Conservation (phyloP, 2,329 filamentous ascomycete species). For the Cladosporium austrohemisphaericum region DNA sequence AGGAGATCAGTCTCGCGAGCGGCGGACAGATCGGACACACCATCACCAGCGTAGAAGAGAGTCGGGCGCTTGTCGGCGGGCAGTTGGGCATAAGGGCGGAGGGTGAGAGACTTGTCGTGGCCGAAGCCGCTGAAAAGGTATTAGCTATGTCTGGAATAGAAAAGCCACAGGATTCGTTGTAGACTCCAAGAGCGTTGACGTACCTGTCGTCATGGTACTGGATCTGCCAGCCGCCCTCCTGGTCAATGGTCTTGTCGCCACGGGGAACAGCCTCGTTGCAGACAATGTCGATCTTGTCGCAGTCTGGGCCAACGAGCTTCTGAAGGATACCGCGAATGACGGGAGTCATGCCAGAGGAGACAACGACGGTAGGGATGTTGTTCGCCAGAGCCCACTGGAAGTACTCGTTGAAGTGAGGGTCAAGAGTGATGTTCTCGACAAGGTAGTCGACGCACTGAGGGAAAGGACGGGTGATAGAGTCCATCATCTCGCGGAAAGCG, state of each 20-base stretch:
- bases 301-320: conserved; percentile 74
- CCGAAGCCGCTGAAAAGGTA: conserved; percentile 65
- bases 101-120: conserved; percentile 94
- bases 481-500: conserved; percentile 87
- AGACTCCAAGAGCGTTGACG: conserved; percentile 17
- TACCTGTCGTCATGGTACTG: conserved; percentile 81
- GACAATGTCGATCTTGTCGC: conserved; percentile 79
- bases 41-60: conserved; percentile 93
- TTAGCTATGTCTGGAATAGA: neutral
- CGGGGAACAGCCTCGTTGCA: conserved; percentile 72
- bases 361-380: conserved; percentile 86
- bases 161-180: neutral
- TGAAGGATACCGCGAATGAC: conserved; percentile 81
- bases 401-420: conserved; percentile 84
- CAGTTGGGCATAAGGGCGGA: conserved; percentile 78
- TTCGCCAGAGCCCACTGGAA: conserved; percentile 75
- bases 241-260: conserved; percentile 70
- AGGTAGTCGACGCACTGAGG: conserved; percentile 76
- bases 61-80: conserved; percentile 66
- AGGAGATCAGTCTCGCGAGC: conserved; percentile 89
- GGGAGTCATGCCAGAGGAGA: conserved; percentile 89
- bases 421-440: conserved; percentile 77
- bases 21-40: conserved; percentile 86
- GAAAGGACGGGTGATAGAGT: conserved; percentile 76
- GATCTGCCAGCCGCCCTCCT: conserved; percentile 82